These are phyloP conservation scores for Teunomyces panamensis DNA, from an alignment of 805 yeast genomes.

Conservation along the genomic window DNA sequence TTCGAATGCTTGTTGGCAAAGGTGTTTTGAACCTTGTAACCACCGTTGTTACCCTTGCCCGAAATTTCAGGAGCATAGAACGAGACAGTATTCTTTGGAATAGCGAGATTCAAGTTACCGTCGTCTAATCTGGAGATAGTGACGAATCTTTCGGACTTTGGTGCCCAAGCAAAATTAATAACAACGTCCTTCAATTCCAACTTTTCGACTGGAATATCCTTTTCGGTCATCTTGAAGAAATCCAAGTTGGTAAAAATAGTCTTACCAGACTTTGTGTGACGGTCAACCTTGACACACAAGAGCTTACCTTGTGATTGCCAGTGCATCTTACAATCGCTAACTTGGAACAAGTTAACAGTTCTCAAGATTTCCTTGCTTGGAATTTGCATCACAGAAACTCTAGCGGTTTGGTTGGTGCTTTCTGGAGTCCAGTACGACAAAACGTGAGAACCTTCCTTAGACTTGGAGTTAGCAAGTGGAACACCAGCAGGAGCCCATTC, in stretches of 20 bases:
- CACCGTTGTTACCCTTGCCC: constrained; percentile 45
- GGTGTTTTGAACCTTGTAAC: constrained; percentile 59
- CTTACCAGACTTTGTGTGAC: constrained; percentile 94
- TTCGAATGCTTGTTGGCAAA: constrained; percentile 65
- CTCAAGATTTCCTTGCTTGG: constrained; percentile 81
- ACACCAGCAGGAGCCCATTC: constrained; percentile 94
- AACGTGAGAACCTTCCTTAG: constrained; percentile 57
- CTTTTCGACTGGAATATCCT: constrained; percentile 91
- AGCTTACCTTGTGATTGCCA: constrained; percentile 90
- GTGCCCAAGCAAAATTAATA: constrained; percentile 93
- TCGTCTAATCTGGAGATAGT: constrained; percentile 64
- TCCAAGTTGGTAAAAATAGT: constrained; percentile 88
- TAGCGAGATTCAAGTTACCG: constrained; percentile 58
- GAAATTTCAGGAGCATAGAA: constrained; percentile 80
- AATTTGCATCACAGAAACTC: constrained; percentile 85
- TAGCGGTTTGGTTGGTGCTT: constrained; percentile 85
- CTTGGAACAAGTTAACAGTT: constrained; percentile 93
- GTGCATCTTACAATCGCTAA: constrained; percentile 81
- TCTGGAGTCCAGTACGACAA: constrained; percentile 98
- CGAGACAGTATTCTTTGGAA: constrained; percentile 62
- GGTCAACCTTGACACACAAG: constrained; percentile 91
- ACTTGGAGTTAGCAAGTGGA: constrained; percentile 53
- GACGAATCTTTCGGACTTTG: constrained; percentile 82
- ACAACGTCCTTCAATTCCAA: constrained; percentile 90
- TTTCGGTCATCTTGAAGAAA: constrained; percentile 82